Base-by-base conservation (phyloP, 768 basidiomycete genomes). In the Russula griseocarnosa region DNA sequence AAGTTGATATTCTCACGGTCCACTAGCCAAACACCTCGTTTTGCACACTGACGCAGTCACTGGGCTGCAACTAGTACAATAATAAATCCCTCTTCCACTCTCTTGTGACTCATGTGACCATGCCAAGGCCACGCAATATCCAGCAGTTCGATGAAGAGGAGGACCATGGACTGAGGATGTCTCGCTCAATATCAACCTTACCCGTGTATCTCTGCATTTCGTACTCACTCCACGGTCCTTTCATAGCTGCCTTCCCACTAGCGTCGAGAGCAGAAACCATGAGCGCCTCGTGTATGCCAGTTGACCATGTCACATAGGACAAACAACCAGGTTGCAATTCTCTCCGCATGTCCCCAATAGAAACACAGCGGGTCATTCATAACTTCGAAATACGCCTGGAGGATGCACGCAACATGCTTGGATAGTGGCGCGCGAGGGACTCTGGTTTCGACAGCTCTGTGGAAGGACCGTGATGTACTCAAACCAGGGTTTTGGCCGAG, bases 161-260 rank as follows among this genome's bases (percentile, higher is more conserved):
- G 18, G 5, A 5, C 20, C 11, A n/a, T 30, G 20, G 10, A n/a
- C 34, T 50, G 3, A 5, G 55, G 9, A 20, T 38, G 24, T 14
- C 16, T 32, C 22, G 50, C 32, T 47, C 34, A 11, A 30, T 26
- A 22, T 72, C 67, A 93, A 49, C 91, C 92, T 81, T 86, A 42
- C 92, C 92, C 55, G 86, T 79, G 74, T 94, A 92, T 70, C 81
- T 83, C 76, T 87, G 90, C 75, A 84, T 93, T 72, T 88, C 91
- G 71, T 90, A 94, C 66, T 91, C 87, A 66, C 78, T 84, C 92
- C 92, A 94, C n/a, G 94, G 72, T 36, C 78, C 71, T 76, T 92
- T 94, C 79, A 90, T 77, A 44, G 82, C 80, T 50, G 75, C 78
- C 76, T 86, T 95, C 28, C 84, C 92, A 22, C 83, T 87, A 0